A percentile compares a stretch with the other conserved stretches of the same genome.
Conservation (phyloP, 2,329 filamentous ascomycete genomes). For the Clonostachys sp. region DNA sequence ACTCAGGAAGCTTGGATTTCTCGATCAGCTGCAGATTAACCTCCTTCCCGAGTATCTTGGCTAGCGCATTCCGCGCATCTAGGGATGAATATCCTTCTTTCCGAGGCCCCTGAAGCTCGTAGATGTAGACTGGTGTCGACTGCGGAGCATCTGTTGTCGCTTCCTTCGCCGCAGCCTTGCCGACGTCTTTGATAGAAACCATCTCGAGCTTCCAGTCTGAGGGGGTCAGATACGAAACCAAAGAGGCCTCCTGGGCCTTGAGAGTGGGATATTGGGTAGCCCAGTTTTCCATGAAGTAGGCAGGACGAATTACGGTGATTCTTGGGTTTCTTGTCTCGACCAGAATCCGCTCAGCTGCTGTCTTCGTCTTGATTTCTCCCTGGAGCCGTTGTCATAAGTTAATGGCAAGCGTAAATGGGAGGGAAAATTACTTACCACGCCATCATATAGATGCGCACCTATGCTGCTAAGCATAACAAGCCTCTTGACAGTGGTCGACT, state of each 20-base stretch:
- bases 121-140: constrained; percentile 9
- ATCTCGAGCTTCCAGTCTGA: constrained; percentile 22
- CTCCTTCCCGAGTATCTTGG: constrained; percentile 13
- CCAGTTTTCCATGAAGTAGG: constrained; percentile 35
- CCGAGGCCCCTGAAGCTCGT: constrained; percentile 22
- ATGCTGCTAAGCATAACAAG: constrained; percentile 12
- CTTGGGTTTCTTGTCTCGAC: constrained; percentile 6
- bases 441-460: constrained; percentile 13
- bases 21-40: constrained; percentile 18
- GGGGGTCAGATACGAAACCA: constrained; percentile 26
- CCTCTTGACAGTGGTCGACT: constrained; percentile 9
- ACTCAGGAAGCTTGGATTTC: constrained; percentile 10
- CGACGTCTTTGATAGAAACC: constrained; percentile 18
- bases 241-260: constrained; percentile 14
- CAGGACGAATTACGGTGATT: constrained; percentile 21
- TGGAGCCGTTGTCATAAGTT: constrained; percentile 5
- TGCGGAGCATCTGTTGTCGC: background rate
- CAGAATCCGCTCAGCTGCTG: constrained; percentile 20
- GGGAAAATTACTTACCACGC: constrained; percentile 8
- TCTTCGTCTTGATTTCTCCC: constrained; percentile 30
- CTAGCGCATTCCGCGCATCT: constrained; percentile 20
- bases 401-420: background rate
- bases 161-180: constrained; percentile 5
- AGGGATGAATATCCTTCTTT: constrained; percentile 13
- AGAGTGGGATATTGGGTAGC: constrained; percentile 15